Conservation (phyloP, 208 protist genomes). For the Trypanosoma conorhini region DNA sequence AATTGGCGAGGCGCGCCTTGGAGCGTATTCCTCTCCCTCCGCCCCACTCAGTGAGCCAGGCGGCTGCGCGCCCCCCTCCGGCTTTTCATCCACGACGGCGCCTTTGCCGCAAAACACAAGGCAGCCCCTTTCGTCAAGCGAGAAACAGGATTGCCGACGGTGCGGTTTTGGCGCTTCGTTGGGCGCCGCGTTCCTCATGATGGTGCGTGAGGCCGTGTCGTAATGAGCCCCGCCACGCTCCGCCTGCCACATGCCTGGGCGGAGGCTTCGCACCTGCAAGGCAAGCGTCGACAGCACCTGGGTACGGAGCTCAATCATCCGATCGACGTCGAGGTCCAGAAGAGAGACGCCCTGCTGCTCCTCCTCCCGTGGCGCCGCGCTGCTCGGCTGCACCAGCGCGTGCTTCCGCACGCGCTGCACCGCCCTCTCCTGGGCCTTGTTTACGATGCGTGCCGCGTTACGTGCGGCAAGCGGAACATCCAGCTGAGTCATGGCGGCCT, state of each 20-base stretch:
- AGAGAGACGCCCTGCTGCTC: background rate
- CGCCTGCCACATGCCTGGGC: constrained; percentile 14
- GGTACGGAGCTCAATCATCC: constrained; percentile 35
- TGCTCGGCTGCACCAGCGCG: background rate
- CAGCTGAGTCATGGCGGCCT: constrained; percentile 4
- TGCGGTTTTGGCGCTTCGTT: background rate
- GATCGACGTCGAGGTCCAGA: constrained; percentile 7
- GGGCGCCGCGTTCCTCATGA: background rate
- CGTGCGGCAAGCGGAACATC: background rate
- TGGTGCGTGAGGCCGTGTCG: constrained; percentile 3
- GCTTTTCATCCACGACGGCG: background rate
- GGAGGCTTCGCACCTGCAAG: constrained; percentile 52
- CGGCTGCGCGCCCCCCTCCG: background rate
- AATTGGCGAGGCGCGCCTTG: background rate
- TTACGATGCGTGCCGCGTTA: constrained; percentile 1
- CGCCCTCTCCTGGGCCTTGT: constrained; percentile 43
- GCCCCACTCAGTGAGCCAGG: background rate
- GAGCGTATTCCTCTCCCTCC: background rate
- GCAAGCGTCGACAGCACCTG: constrained; percentile 57
- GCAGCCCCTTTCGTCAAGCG: constrained; percentile 53
- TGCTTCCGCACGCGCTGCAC: constrained; percentile 32
- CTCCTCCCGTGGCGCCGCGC: background rate
- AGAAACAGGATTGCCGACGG: constrained; percentile 41
- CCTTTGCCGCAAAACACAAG: constrained; percentile 35
- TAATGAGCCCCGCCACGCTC: background rate